Evolutionary conservation across 441 rosid genomes (phyloP).

Genomic region (Biscutella laevigata): DNA sequence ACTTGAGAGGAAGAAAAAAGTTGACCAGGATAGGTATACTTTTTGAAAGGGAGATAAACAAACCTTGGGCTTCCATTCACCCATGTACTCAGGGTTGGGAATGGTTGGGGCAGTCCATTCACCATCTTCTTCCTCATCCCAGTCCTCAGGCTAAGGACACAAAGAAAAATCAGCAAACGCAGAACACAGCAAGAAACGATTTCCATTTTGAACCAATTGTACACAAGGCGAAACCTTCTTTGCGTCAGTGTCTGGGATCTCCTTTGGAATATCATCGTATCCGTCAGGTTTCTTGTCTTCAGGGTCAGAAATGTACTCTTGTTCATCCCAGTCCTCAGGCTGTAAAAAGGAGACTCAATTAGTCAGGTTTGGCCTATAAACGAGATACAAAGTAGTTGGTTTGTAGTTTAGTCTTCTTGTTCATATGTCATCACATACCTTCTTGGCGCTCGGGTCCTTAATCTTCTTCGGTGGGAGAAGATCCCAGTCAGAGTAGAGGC

Average conservation of each 20-base stretch:
- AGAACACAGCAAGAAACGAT: not conserved
- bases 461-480: conserved; percentile 81
- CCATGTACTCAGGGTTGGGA: conserved; percentile 88
- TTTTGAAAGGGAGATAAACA: conserved; percentile 10
- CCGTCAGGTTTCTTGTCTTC: conserved; percentile 95
- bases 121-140: conserved; percentile 99
- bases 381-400: not conserved
- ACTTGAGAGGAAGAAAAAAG: conserved; percentile 5
- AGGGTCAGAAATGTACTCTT: conserved; percentile 80
- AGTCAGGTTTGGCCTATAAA: not conserved
- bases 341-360: conserved; percentile 21
- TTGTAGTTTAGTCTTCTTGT: not conserved
- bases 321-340: conserved; percentile 98
- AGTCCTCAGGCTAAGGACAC: conserved; percentile 70
- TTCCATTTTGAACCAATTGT: not conserved
- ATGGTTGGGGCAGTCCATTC: conserved; percentile 88
- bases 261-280: conserved; percentile 89
- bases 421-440: conserved; percentile 34
- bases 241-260: conserved; percentile 74
- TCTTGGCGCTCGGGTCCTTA: conserved; percentile 87
- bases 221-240: conserved; percentile 50
- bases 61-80: conserved; percentile 87
- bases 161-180: not conserved
- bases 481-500: conserved; percentile 85
- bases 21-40: not conserved